phyloP scores from a whole-genome alignment of 2,329 filamentous ascomycete species.

The Paradendryphiella salina region DNA sequence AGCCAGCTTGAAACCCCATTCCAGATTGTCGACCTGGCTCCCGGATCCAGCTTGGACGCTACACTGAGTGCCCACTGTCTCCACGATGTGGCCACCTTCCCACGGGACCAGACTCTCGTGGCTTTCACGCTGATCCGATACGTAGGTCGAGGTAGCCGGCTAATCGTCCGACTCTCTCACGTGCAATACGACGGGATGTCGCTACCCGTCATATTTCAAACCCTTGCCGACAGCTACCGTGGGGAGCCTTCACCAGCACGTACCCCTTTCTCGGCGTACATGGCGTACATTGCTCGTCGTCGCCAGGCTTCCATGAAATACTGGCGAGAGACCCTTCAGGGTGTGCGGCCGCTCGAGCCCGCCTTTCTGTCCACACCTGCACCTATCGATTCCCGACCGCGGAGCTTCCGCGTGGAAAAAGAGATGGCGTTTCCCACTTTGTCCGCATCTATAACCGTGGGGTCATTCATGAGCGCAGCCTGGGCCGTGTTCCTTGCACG shows the following conservation, averaged over 20 bases:
- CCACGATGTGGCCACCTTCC: too few relatives aligned
- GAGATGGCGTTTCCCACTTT: not conserved
- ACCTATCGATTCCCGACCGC: not conserved
- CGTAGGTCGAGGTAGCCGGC: too few relatives aligned
- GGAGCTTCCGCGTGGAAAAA: not conserved
- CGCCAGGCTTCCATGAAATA: too few relatives aligned
- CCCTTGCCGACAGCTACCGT: slow-evolving; percentile 1
- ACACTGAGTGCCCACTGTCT: too few relatives aligned
- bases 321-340: too few relatives aligned
- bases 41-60: too few relatives aligned
- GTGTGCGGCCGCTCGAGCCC: too few relatives aligned
- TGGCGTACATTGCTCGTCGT: not conserved
- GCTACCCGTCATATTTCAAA: slow-evolving; percentile 2
- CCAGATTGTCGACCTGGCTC: too few relatives aligned
- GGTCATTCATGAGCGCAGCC: slow-evolving; percentile 42
- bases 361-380: too few relatives aligned
- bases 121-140: too few relatives aligned
- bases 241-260: not conserved
- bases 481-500: slow-evolving; percentile 45
- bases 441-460: slow-evolving; percentile 42
- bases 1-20: too few relatives aligned
- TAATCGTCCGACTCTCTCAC: slow-evolving; percentile 17
- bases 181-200: slow-evolving; percentile 21
- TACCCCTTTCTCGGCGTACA: not conserved
- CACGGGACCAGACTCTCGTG: too few relatives aligned